Conservation (phyloP, 169 alveolate genomes). For the Cardiosporidium cionae region DNA sequence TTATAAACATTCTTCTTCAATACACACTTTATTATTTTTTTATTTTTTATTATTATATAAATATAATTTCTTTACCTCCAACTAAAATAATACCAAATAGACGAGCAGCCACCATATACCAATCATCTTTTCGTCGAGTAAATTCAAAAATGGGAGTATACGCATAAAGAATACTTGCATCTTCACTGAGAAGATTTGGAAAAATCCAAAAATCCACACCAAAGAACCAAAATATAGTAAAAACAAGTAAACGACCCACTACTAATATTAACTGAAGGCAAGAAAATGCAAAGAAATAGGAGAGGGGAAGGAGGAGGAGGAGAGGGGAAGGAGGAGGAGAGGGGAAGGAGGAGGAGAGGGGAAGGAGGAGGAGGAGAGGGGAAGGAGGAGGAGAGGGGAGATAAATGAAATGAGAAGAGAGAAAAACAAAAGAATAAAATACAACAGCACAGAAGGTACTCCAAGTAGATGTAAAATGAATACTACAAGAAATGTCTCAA, state of each 20-base stretch:
- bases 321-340: not conserved
- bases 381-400: not conserved
- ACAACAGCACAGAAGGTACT: not conserved
- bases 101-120: conserved; percentile 37
- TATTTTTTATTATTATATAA: too few species aligned
- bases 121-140: conserved; percentile 25
- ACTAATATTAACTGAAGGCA: conserved; percentile 3
- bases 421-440: too few species aligned
- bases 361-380: not conserved
- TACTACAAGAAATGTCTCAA: not conserved
- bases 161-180: conserved; percentile 42
- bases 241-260: conserved; percentile 26
- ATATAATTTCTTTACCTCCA: conserved; percentile 12
- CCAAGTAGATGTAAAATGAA: not conserved
- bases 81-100: conserved; percentile 37
- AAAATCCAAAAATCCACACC: conserved; percentile 46
- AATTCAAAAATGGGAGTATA: conserved; percentile 31
- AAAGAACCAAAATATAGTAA: conserved; percentile 44
- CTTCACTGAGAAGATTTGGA: conserved; percentile 49
- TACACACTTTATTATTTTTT: too few species aligned
- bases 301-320: not conserved
- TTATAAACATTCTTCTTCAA: too few species aligned
- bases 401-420: not conserved
- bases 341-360: not conserved
- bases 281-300: not conserved